Evolutionary conservation across 495 filamentous ascomycete genomes (phyloP), one percentile per base, ranked within the genome.

Genomic region (Mycothermus thermophilus): DNA sequence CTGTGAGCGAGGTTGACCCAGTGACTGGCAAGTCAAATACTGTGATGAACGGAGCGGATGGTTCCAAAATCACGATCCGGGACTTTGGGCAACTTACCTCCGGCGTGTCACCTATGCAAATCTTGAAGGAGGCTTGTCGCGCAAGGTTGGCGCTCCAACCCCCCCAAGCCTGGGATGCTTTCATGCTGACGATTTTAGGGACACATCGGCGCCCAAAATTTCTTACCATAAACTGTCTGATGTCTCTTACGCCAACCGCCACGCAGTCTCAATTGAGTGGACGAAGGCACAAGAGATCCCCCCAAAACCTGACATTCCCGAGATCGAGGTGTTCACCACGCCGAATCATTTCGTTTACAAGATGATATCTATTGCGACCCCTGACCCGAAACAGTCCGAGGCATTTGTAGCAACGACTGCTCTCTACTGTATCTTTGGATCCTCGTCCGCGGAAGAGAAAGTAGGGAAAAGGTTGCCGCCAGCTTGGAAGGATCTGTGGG

Each of bases 81-180:
- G 75, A 94, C 41, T 95, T 97, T 69, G 87, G 85, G 11, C 79
- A 81, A 51, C 76, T 68, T n/a, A n/a, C n/a, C 64, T 71, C 62
- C 11, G 80, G 83, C 22, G 52, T 88, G 10, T 78, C 57, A 42
- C 83, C 83, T 13, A 68, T 73, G 26, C 66, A 76, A 36, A 67
- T 82, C 26, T 56, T 97, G 11, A 84, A 95, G 47, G 90, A 95
- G 56, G 72, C 83, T 28, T 93, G 85, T 52, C 80, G 78, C 44
- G 73, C 84, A 38, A 79, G 81, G 79, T 79, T 60, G 52, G 67
- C n/a, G n/a, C n/a, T n/a, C n/a, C n/a, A n/a, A n/a, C n/a, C n/a
- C n/a, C n/a, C n/a, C n/a, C n/a, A n/a, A n/a, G n/a, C n/a, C n/a
- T n/a, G n/a, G n/a, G n/a, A n/a, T n/a, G n/a, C n/a, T n/a, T n/a